Conservation (phyloP, 2,329 filamentous ascomycete genomes). For the Huntiella savannae region DNA sequence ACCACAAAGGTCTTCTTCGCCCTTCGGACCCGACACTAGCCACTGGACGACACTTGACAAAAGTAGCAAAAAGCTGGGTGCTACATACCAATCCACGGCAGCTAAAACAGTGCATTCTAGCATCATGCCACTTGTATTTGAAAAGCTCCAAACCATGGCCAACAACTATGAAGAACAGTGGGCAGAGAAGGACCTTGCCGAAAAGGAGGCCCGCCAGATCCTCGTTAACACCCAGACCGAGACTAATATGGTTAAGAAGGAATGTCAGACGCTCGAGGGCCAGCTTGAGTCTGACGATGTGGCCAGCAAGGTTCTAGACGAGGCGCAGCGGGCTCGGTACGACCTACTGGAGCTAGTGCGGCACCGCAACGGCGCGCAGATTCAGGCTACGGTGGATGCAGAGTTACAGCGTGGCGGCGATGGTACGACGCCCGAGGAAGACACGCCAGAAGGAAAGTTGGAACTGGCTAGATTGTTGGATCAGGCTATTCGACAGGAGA, state of each 20-base stretch:
- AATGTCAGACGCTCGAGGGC: constrained; percentile 37
- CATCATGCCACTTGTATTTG: constrained; percentile 48
- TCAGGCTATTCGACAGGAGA: constrained; percentile 38
- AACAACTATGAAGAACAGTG: constrained; percentile 57
- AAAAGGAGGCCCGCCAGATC: constrained; percentile 46
- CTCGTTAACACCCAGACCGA: constrained; percentile 50
- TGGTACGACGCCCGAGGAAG: constrained; percentile 21
- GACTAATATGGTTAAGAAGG: constrained; percentile 38
- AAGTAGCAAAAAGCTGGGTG: constrained; percentile 22
- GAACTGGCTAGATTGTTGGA: constrained; percentile 38
- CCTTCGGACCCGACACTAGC: constrained; percentile 43
- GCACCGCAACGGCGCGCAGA: constrained; percentile 32
- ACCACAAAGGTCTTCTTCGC: constrained; percentile 58
- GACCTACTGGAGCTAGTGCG: constrained; percentile 30
- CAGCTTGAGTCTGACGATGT: constrained; percentile 36
- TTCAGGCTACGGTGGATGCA: constrained; percentile 31
- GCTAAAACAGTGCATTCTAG: constrained; percentile 51
- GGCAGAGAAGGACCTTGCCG: constrained; percentile 50
- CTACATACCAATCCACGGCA: constrained; percentile 39
- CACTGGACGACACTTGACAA: constrained; percentile 15
- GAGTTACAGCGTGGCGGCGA: constrained; percentile 26
- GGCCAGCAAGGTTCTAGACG: constrained; percentile 29
- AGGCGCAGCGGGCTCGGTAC: constrained; percentile 30
- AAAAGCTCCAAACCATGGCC: constrained; percentile 54
- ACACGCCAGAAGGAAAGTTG: constrained; percentile 33